Evolutionary conservation across 192 early-diverging fungal genomes (phyloP), one percentile per base, ranked within the genome.

Genomic region (Backusella psychrophila): DNA sequence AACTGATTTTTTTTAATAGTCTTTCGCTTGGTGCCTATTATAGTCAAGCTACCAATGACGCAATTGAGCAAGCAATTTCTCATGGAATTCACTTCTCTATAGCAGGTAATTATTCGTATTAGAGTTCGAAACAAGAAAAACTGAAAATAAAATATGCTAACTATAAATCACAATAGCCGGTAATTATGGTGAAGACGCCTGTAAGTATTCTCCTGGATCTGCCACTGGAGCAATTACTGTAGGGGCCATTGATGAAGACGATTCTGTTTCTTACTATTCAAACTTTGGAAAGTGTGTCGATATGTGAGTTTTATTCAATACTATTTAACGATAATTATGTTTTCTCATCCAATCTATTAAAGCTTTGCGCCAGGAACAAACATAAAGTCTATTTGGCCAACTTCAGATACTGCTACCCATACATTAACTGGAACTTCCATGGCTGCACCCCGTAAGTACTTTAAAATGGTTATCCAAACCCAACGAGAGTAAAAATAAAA

Each of bases 361-460:
- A 82, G 81, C 5, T 82, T 82, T 76, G 87, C 88, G 0, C 88
- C 89, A 0, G 88, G 89, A 12, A 81, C 84, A 0, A 71, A 76
- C 44, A 89, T 90, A 34, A 78, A 80, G 15, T 88, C 87, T 1
- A 87, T 86, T n/a, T 92, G 89, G 90, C 80, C 85, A 73, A 87
- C 87, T 59, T 87, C 84, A 11, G 75, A 78, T 33, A 84, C 83
- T 71, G 90, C 92, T 46, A 86, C 87, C 15, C 90, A 83, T 69
- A 46, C 74, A 5, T 74, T 91, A 65, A 91, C 90, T 34, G 94
- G 94, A 29, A 96, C 94, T 3, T 93, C 93, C 6, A 95, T 95
- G 94, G 92, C 94, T 33, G 84, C 86, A 21, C 94, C 94, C 31
- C 93, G 92, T 85, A 90, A 88, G 72, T 72, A 63, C 21, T 49